phyloP scores from a whole-genome alignment of 345 rosid genomes.

The Citrus hindsii region DNA sequence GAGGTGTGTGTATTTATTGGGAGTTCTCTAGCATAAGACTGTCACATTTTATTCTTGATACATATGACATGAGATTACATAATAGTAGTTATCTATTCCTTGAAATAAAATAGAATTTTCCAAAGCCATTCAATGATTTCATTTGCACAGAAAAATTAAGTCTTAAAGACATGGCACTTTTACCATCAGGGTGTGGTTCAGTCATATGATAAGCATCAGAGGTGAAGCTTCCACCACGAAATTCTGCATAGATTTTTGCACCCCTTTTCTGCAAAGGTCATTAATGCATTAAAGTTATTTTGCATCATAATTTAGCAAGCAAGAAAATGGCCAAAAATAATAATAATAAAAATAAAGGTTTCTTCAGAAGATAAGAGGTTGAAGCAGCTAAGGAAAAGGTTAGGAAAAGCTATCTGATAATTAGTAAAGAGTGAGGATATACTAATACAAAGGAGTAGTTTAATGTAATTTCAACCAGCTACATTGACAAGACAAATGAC shows the following conservation, averaged over 20 bases:
- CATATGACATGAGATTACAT: not conserved
- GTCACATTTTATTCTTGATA: not conserved
- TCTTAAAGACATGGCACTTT: slow-evolving; percentile 3
- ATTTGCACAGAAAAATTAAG: not conserved
- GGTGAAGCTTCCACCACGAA: slow-evolving; percentile 92
- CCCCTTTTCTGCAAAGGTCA: slow-evolving; percentile 66
- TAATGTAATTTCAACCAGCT: not conserved
- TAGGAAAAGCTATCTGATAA: not conserved
- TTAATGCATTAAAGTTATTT: not conserved
- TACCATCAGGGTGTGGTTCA: slow-evolving; percentile 94
- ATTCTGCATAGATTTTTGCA: slow-evolving; percentile 87
- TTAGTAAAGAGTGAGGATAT: not conserved
- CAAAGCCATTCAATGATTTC: not conserved
- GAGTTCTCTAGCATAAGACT: not conserved
- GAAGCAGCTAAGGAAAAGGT: not conserved
- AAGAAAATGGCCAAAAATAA: not conserved
- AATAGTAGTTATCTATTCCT: not conserved
- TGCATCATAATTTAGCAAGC: not conserved
- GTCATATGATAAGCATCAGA: slow-evolving; percentile 98
- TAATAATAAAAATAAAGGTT: too few species aligned
- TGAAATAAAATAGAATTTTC: slow-evolving; percentile 1
- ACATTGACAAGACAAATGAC: not conserved
- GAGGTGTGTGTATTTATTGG: not conserved
- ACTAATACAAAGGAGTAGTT: too few species aligned
- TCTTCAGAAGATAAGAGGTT: not conserved